Percentiles rank a stretch among this genome's conserved stretches.
Conservation (phyloP, 768 basidiomycete genomes). For the Tubosaeta sp. region DNA sequence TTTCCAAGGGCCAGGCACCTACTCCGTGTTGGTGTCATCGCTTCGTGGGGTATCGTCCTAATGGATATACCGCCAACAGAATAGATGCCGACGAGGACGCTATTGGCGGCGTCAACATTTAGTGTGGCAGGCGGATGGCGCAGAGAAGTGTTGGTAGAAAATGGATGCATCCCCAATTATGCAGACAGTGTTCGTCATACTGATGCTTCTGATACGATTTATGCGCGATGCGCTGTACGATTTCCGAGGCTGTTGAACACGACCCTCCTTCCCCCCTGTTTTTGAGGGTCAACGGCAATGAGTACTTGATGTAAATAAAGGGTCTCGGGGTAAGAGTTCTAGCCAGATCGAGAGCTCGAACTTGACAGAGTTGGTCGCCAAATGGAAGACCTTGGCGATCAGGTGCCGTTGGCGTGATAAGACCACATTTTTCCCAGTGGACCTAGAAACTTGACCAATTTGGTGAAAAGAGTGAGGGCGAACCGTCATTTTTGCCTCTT, state of each 20-base stretch:
- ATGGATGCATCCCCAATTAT: conserved; percentile 24
- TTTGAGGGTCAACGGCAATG: conserved; percentile 15
- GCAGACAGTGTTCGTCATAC: conserved; percentile 11
- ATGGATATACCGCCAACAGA: conserved; percentile 5
- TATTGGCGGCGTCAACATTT: conserved; percentile 6
- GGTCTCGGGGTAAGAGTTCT: conserved; percentile 14
- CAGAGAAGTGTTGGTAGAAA: conserved; percentile 23
- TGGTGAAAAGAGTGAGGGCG: conserved; percentile 13
- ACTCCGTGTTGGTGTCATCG: conserved; percentile 1
- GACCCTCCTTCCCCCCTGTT: conserved; percentile 9
- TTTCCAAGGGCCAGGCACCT: neutral
- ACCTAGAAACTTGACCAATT: conserved; percentile 22
- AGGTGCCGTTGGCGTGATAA: conserved; percentile 19
- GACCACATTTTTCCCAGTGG: conserved; percentile 20
- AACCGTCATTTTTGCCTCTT: conserved; percentile 20
- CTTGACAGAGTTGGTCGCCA: conserved; percentile 14
- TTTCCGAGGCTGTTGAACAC: conserved; percentile 9
- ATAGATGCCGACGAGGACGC: conserved; percentile 6
- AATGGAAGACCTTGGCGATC: conserved; percentile 33
- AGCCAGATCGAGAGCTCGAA: conserved; percentile 13
- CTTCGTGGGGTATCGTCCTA: conserved; percentile 4
- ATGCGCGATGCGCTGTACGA: conserved; percentile 6
- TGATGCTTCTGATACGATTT: conserved; percentile 23
- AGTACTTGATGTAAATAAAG: conserved; percentile 14
- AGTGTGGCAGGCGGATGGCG: conserved; percentile 18